Evolutionary conservation across 345 rosid species (phyloP).

Genomic region (Lepidium aucheri): DNA sequence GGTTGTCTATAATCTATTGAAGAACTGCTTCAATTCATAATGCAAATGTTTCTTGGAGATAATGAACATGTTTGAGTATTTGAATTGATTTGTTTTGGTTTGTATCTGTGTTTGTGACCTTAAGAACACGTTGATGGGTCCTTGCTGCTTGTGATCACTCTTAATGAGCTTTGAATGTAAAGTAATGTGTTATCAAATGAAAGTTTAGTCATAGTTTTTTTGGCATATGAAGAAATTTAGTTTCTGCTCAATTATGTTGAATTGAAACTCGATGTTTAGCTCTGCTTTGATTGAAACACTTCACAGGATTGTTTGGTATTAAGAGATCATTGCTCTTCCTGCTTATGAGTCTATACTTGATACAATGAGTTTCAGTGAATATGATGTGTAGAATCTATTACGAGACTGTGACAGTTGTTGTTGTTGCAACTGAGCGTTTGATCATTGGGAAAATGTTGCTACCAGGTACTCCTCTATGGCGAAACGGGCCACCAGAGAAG

Average conservation of each 20-base stretch:
- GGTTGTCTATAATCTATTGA: background rate
- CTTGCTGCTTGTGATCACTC: conserved; percentile 18
- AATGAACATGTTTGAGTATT: background rate
- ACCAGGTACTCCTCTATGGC: conserved; percentile 59
- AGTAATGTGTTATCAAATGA: background rate
- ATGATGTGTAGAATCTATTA: background rate
- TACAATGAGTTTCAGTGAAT: background rate
- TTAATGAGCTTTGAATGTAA: conserved; percentile 7
- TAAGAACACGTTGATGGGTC: conserved; percentile 8
- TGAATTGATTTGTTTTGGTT: background rate
- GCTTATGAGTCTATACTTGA: background rate
- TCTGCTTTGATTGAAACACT: background rate
- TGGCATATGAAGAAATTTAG: background rate
- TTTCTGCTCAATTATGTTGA: conserved; percentile 1
- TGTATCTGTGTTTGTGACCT: conserved; percentile 6
- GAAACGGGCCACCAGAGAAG: conserved; percentile 57
- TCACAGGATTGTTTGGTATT: background rate
- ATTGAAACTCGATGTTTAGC: background rate
- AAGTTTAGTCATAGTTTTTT: background rate
- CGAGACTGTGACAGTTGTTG: background rate
- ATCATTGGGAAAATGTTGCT: background rate
- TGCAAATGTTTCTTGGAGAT: conserved; percentile 16
- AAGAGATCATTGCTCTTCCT: conserved; percentile 3
- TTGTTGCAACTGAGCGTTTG: conserved; percentile 8
- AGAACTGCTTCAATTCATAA: conserved; percentile 2